A percentile compares a stretch with the other conserved stretches of the same genome.
These are phyloP conservation scores for Pilobolus umbonatus DNA, from an alignment of 192 early-diverging fungal species.

Conservation along the genomic window DNA sequence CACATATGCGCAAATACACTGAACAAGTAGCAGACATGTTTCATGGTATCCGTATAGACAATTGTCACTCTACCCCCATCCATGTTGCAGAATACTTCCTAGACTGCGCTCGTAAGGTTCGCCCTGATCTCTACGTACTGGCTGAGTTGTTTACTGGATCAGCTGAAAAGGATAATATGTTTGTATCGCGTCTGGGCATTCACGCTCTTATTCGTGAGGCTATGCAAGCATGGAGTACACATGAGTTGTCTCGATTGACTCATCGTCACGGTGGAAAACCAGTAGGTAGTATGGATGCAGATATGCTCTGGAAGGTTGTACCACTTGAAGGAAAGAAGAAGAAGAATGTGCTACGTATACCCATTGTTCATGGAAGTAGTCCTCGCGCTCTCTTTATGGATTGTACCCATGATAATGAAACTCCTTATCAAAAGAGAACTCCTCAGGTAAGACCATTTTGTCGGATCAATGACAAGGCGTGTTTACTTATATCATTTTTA, in stretches of 20 bases:
- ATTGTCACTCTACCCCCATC: conserved; percentile 98
- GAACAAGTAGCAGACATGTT: conserved; percentile 82
- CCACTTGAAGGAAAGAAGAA: conserved; percentile 26
- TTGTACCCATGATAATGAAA: conserved; percentile 99
- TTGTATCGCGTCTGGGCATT: conserved; percentile 91
- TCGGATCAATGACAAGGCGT: too few relatives aligned
- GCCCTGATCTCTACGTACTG: conserved; percentile 92
- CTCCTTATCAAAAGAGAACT: conserved; percentile 85
- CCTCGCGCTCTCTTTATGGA: conserved; percentile 98
- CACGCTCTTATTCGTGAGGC: conserved; percentile 96
- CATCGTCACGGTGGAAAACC: conserved; percentile 92
- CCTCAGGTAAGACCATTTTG: too few relatives aligned
- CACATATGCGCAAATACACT: conserved; percentile 88
- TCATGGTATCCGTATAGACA: conserved; percentile 97
- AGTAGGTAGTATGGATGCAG: conserved; percentile 77
- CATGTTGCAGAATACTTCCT: conserved; percentile 91
- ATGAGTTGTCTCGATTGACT: conserved; percentile 83
- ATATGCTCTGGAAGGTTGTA: conserved; percentile 48
- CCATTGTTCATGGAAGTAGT: conserved; percentile 69
- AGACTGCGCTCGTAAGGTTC: conserved; percentile 76
- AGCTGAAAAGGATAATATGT: conserved; percentile 88
- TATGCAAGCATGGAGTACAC: conserved; percentile 94
- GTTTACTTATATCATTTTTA: too few relatives aligned
- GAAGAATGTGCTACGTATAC: conserved; percentile 37
- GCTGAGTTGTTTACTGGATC: conserved; percentile 99